Evolutionary conservation across 1,139 yeast species (phyloP).

Genomic region (Geotrichum siamense): DNA sequence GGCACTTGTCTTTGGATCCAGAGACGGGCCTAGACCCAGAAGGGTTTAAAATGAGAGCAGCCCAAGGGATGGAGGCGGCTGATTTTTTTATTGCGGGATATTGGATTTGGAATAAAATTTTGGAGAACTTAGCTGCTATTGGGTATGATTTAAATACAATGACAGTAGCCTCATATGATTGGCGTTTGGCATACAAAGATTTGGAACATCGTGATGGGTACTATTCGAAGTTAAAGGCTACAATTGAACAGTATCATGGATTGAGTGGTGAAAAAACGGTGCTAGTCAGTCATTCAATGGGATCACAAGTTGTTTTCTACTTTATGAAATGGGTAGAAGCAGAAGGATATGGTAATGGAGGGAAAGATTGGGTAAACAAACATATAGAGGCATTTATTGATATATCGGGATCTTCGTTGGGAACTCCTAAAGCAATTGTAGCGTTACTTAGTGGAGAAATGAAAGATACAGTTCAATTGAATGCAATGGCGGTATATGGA

Average conservation of each 20-base stretch:
- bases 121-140: constrained; percentile 86
- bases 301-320: constrained; percentile 78
- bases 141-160: constrained; percentile 90
- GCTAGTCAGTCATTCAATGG: constrained; percentile 94
- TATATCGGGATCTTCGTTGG: constrained; percentile 79
- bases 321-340: constrained; percentile 97
- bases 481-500: constrained; percentile 88
- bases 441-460: constrained; percentile 93
- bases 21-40: constrained; percentile 92
- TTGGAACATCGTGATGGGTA: constrained; percentile 81
- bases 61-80: constrained; percentile 95
- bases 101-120: constrained; percentile 96
- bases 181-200: constrained; percentile 89
- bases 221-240: constrained; percentile 64
- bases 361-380: constrained; percentile 76
- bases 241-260: constrained; percentile 52
- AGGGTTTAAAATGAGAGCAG: constrained; percentile 71
- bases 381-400: constrained; percentile 74
- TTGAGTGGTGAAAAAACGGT: constrained; percentile 63
- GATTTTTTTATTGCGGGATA: constrained; percentile 96
- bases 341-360: constrained; percentile 76
- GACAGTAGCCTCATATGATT: constrained; percentile 89
- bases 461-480: constrained; percentile 94
- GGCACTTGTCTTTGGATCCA: constrained; percentile 81
- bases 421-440: constrained; percentile 90